A percentile compares a stretch with the other conserved stretches of the same genome.
Conservation (phyloP, 371 early-diverging fungal species). For the Mucor saturninus region DNA sequence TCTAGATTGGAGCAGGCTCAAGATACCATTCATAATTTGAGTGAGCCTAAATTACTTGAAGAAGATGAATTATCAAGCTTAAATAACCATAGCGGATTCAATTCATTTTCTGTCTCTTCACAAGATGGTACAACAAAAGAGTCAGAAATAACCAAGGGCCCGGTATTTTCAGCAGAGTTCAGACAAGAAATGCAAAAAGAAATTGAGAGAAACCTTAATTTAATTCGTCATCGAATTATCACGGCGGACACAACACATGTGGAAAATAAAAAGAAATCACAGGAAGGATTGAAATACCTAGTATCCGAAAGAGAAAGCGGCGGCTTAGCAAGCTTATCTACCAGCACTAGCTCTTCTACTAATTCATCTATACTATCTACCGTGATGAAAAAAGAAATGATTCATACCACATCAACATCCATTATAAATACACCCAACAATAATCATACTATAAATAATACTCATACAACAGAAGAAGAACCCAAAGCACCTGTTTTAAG, state of each 20-base stretch:
- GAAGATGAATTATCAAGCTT: conserved; percentile 43
- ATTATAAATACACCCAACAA: conserved; percentile 6
- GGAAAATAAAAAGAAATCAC: conserved; percentile 44
- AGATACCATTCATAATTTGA: conserved; percentile 64
- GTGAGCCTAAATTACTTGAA: conserved; percentile 53
- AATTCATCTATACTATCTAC: conserved; percentile 31
- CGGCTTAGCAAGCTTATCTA: conserved; percentile 31
- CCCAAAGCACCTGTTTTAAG: conserved; percentile 31
- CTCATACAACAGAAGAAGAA: conserved; percentile 2
- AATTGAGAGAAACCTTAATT: conserved; percentile 50
- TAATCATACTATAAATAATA: conserved; percentile 9
- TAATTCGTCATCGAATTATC: conserved; percentile 54
- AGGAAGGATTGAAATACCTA: conserved; percentile 57
- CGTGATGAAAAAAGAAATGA: conserved; percentile 27
- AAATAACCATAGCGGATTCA: conserved; percentile 22
- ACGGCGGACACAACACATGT: conserved; percentile 40
- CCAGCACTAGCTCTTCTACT: conserved; percentile 40
- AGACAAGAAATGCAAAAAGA: conserved; percentile 61
- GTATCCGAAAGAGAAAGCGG: conserved; percentile 47
- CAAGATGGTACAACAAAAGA: conserved; percentile 37
- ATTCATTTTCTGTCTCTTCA: conserved; percentile 34
- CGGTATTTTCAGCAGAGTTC: conserved; percentile 60
- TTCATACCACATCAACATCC: conserved; percentile 10
- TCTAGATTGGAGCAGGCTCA: conserved; percentile 68
- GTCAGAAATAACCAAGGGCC: conserved; percentile 57